A percentile compares a stretch with the other conserved stretches of the same genome.
These are phyloP conservation scores for Aspergillus sclerotiicarbonarius DNA, from an alignment of 495 filamentous ascomycete species.

Conservation along the genomic window DNA sequence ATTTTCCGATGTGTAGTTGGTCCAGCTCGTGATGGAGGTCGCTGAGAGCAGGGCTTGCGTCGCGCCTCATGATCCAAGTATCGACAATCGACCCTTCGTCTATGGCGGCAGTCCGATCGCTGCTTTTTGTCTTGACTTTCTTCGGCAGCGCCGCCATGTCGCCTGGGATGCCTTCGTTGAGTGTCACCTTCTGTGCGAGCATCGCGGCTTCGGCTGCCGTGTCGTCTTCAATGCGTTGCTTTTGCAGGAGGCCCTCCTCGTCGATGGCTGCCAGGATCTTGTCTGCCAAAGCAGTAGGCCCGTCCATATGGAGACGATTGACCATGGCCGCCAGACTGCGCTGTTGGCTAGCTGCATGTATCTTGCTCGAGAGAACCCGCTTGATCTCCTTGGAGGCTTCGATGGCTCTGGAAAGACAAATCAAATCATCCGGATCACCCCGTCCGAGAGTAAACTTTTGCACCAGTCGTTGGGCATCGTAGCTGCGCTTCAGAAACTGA, in stretches of 20 bases:
- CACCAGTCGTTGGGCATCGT: conserved; percentile 84
- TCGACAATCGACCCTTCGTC: conserved; percentile 45
- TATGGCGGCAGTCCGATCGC: conserved; percentile 27
- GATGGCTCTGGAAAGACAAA: conserved; percentile 79
- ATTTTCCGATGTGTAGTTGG: conserved; percentile 55
- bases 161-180: conserved; percentile 53
- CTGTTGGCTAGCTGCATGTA: conserved; percentile 4
- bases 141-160: conserved; percentile 46
- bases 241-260: conserved; percentile 81
- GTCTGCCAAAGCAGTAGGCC: conserved; percentile 64
- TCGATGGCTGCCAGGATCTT: conserved; percentile 79
- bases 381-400: conserved; percentile 71
- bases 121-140: conserved; percentile 38
- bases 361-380: conserved; percentile 34
- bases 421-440: conserved; percentile 91
- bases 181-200: conserved; percentile 64
- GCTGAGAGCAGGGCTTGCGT: conserved; percentile 64
- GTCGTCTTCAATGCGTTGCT: conserved; percentile 71
- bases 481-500: conserved; percentile 66
- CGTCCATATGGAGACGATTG: conserved; percentile 62
- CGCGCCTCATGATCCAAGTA: conserved; percentile 80
- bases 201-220: conserved; percentile 65
- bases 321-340: conserved; percentile 52
- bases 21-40: conserved; percentile 65
- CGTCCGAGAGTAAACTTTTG: conserved; percentile 90